These are phyloP conservation scores for Neonectria neomacrospora DNA, from an alignment of 2,329 filamentous ascomycete species.

Conservation along the genomic window DNA sequence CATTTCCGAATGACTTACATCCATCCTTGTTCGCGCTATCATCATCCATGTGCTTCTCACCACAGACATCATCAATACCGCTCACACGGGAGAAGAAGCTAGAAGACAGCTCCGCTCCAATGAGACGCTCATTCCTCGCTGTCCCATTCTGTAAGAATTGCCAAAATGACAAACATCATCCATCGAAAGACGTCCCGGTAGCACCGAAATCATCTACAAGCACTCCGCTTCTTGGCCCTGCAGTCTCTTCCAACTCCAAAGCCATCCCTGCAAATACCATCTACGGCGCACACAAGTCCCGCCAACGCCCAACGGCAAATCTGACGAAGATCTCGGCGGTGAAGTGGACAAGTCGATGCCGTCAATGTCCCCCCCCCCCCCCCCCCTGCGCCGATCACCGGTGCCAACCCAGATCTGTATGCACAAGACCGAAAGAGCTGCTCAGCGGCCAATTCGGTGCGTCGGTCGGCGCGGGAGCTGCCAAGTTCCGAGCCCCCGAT, in stretches of 20 bases:
- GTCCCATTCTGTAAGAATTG: neutral
- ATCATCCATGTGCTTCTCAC: neutral
- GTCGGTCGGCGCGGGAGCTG: slow-evolving; percentile 42
- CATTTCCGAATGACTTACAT: neutral
- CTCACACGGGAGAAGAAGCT: neutral
- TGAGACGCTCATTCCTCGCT: neutral
- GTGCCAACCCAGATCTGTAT: neutral
- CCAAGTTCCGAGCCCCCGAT: slow-evolving; percentile 40
- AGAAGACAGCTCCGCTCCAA: neutral
- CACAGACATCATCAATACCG: neutral
- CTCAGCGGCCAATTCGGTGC: slow-evolving; percentile 2
- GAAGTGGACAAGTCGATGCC: slow-evolving; percentile 1
- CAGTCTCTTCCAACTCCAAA: slow-evolving; percentile 2
- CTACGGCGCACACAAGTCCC: neutral
- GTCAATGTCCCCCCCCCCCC: neutral
- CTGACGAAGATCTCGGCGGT: slow-evolving; percentile 1
- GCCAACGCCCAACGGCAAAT: neutral
- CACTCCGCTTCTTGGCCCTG: neutral
- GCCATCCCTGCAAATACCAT: neutral
- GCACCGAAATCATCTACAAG: neutral
- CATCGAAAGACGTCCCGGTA: neutral
- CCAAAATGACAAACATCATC: too few relatives aligned
- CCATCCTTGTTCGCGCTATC: neutral
- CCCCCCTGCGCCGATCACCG: neutral
- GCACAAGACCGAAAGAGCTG: neutral